Evolutionary conservation across 2,329 filamentous ascomycete genomes (phyloP), one percentile per base, ranked within the genome.

Genomic region (Epichloe bromicola): DNA sequence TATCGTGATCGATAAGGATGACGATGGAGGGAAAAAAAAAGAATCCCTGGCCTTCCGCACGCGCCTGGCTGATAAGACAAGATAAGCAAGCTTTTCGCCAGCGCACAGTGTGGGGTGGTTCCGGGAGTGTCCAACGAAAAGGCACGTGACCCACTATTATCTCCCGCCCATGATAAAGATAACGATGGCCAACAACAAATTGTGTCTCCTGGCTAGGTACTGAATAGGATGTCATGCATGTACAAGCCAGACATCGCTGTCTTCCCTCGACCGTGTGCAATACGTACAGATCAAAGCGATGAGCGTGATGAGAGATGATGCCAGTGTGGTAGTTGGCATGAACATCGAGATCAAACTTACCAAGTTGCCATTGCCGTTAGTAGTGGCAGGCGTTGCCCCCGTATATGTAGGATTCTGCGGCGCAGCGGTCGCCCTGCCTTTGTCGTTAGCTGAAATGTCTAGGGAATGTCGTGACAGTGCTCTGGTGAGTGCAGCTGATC

Each of bases 1-100:
- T 66, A 64, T 65, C 57, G 58, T 57, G 58, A 60, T 61, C 65
- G 67, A 70, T 70, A 68, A 69, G 66, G 59, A 59, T 59, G 59
- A 61, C 61, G 60, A 58, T 61, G 59, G 59, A 60, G 52, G 61
- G 63, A 61, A 56, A 62, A 67, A 67, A 56, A 62, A 67, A 67
- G 62, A 56, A 10, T 1, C 26, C 26, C 64, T 60, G 60, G 60
- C 54, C 58, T 51, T 50, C 54, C 55, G 53, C 56, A 56, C 55
- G 56, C 58, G 58, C 58, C 56, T 54, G 56, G 40, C 60, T 65
- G 67, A 69, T 68, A 69, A 69, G 63, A 46, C 52, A 46, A 57
- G 61, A 64, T 63, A 62, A 62, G 60, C 54, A 58, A 57, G 54
- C 54, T 53, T 51, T 49, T 26, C 20, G 33, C 38, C 15, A 47